Conservation (phyloP, 2,329 filamentous ascomycete genomes). For the Cadophora malorum region DNA sequence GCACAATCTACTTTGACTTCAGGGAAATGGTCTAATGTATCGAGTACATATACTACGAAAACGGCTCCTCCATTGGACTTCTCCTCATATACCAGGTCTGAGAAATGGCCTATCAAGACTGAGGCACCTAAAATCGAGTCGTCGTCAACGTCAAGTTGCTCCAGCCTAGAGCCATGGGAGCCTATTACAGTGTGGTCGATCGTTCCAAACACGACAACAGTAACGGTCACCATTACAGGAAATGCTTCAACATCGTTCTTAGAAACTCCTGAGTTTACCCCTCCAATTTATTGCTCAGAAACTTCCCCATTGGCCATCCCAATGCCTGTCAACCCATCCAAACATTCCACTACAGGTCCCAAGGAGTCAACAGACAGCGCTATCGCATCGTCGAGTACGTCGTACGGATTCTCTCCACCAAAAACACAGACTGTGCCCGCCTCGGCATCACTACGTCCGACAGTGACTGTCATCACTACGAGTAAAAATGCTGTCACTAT, state of each 20-base stretch:
- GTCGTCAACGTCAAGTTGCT: not conserved
- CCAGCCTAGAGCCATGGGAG: conserved; percentile 27
- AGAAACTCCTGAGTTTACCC: conserved; percentile 37
- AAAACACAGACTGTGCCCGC: not conserved
- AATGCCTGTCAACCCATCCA: not conserved
- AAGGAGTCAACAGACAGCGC: conserved; percentile 16
- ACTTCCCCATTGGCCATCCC: not conserved
- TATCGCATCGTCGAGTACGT: not conserved
- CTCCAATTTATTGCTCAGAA: conserved; percentile 35
- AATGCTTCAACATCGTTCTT: conserved; percentile 31
- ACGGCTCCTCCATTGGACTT: not conserved
- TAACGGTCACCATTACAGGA: conserved; percentile 35
- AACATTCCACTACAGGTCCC: not conserved
- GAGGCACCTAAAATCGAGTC: not conserved
- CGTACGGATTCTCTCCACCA: not conserved
- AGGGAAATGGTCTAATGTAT: conserved; percentile 1
- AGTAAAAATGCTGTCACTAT: conserved; percentile 36
- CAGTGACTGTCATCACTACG: conserved; percentile 36
- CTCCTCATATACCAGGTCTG: not conserved
- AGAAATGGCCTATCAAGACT: not conserved
- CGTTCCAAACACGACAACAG: conserved; percentile 39
- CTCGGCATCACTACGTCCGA: not conserved
- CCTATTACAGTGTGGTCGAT: conserved; percentile 36
- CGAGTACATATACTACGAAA: not conserved
- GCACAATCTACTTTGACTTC: not conserved